phyloP scores from a whole-genome alignment of 768 basidiomycete genomes.

The Clathrus columnatus region DNA sequence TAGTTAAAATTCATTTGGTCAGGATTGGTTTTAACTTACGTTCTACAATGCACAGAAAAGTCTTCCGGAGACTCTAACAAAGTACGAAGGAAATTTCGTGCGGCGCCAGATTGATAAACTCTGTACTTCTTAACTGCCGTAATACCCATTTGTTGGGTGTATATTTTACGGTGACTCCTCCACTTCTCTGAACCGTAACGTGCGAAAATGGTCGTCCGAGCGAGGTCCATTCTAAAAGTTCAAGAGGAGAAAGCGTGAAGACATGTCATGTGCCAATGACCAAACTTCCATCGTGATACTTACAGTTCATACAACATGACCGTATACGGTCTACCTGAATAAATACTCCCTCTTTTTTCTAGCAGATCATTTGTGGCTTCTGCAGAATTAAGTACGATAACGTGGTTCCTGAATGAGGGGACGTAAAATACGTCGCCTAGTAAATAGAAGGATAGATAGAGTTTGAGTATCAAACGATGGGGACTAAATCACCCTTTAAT shows the following conservation, averaged over 20 bases:
- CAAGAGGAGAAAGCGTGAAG: slow-evolving; percentile 5
- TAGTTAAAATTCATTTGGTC: too few relatives aligned
- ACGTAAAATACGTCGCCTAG: slow-evolving; percentile 21
- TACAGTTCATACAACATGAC: slow-evolving; percentile 39
- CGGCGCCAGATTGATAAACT: not conserved
- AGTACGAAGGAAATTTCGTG: slow-evolving; percentile 7
- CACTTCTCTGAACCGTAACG: slow-evolving; percentile 17
- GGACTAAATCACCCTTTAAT: too few relatives aligned
- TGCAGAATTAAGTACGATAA: slow-evolving; percentile 41
- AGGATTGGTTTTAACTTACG: too few relatives aligned
- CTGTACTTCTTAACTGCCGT: too few relatives aligned
- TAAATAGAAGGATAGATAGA: not conserved
- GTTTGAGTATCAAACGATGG: too few relatives aligned
- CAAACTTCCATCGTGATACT: not conserved
- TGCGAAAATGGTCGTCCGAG: slow-evolving; percentile 14
- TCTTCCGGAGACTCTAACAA: too few relatives aligned
- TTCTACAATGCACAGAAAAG: not conserved
- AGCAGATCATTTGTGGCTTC: slow-evolving; percentile 34
- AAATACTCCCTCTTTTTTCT: slow-evolving; percentile 38
- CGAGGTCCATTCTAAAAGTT: slow-evolving; percentile 18
- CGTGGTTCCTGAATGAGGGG: slow-evolving; percentile 29
- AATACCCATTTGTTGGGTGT: slow-evolving; percentile 13
- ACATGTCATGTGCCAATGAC: not conserved
- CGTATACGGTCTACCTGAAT: slow-evolving; percentile 40
- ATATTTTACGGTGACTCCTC: slow-evolving; percentile 19